phyloP scores from a whole-genome alignment of 306 rosid genomes.

The Lathyrus tuberosus region DNA sequence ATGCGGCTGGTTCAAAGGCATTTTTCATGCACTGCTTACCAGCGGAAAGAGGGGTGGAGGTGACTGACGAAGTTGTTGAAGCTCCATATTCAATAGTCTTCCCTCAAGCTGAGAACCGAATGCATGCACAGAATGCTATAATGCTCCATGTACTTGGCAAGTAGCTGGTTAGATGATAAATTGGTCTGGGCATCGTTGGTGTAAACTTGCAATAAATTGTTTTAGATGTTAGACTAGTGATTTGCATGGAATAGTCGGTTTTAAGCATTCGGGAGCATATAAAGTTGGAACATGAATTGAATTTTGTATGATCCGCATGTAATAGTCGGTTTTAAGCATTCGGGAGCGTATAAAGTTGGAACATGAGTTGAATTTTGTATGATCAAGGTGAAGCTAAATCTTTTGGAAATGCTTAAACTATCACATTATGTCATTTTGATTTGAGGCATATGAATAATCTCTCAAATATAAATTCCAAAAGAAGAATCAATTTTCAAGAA shows the following conservation, averaged over 20 bases:
- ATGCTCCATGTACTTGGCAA: conserved; percentile 87
- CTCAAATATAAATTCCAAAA: neutral
- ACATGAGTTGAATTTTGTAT: conserved; percentile 22
- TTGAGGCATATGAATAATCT: neutral
- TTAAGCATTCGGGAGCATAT: conserved; percentile 26
- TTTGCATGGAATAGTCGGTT: neutral
- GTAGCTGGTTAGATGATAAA: conserved; percentile 34
- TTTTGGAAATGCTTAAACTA: conserved; percentile 13
- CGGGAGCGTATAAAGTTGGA: conserved; percentile 19
- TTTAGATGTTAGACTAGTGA: conserved; percentile 19
- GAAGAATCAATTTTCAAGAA: neutral
- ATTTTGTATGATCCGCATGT: neutral
- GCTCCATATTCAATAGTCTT: conserved; percentile 92
- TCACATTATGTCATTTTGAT: neutral
- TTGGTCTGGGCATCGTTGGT: neutral
- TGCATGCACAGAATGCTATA: conserved; percentile 96
- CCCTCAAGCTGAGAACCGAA: conserved; percentile 94
- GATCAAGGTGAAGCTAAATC: neutral
- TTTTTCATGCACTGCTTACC: conserved; percentile 97
- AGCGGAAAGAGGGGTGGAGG: conserved; percentile 97
- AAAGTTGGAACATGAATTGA: too few relatives aligned
- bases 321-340: conserved; percentile 7
- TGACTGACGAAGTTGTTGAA: conserved; percentile 84
- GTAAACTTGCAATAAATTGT: conserved; percentile 11
- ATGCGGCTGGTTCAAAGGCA: conserved; percentile 79